Base-by-base conservation (phyloP, 140 eudicot species). In the Flaveria floridana region DNA sequence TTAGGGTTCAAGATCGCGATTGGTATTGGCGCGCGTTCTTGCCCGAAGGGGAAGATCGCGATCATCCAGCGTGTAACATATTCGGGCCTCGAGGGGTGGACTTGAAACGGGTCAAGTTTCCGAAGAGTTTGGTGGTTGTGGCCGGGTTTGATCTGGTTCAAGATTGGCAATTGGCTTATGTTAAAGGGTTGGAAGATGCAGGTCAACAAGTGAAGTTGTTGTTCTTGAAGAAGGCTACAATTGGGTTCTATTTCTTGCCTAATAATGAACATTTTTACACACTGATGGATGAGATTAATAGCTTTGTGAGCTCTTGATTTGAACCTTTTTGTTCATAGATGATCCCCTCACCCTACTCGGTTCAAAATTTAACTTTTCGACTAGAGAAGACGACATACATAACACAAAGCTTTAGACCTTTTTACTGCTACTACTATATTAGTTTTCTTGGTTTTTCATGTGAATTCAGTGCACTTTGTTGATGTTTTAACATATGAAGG, bases 231-330 rank as follows among this genome's bases (percentile, higher is more conserved):
- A 75, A 94, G 65, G 99, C 99, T 15, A 94, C 99, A 1, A 94
- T 94, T 30, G 99, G 99, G 65, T 94, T 94, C 84, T 94, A 88
- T 80, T 94, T 94, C 94, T 81, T 94, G 81, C 97, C 99, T 0
- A 94, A 94, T 74, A 94, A 90, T 68, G 96, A 94, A 28, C 94
- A 94, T 83, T 94, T 90, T 79, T 83, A 79, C 61, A 50, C 84
- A 18, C 84, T 94, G 26, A 94, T 90, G 97, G 96, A 88, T 46
- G 88, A 86, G 86, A 94, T 94, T 19, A 87, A 80, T n/a, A 85
- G 76, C 83, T 94, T 94, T 75, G 86, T 87, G 65, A 79, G 77
- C 82, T 74, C 89, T 82, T 73, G 70, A 81, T 87, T 11, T 47
- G 18, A 85, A 65, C 74, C 41, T 5, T 34, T 34, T 34, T 34